phyloP scores from a whole-genome alignment of 2,329 filamentous ascomycete genomes.

The Fusarium haematococcum region DNA sequence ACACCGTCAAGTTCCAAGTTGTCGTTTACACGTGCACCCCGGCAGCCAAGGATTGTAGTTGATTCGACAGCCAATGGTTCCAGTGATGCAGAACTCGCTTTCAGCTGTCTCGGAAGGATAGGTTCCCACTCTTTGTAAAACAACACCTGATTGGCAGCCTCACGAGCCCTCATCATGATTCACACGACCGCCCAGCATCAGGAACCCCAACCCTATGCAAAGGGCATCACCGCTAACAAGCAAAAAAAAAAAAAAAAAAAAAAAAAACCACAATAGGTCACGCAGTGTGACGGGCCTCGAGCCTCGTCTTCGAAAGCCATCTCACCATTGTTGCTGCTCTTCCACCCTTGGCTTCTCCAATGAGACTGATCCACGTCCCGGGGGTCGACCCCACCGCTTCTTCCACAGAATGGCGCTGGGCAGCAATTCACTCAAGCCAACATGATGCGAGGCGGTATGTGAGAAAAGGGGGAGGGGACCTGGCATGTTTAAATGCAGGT shows the following conservation, averaged over 20 bases:
- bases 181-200: not conserved
- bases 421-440: slow-evolving; percentile 40
- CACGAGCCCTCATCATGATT: not conserved
- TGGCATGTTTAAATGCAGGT: slow-evolving; percentile 9
- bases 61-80: not conserved
- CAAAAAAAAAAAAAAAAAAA: not conserved
- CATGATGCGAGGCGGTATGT: slow-evolving; percentile 30
- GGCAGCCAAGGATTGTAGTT: not conserved
- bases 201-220: slow-evolving; percentile 22
- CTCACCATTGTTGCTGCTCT: slow-evolving; percentile 29
- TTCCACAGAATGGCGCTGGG: slow-evolving; percentile 34
- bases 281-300: slow-evolving; percentile 18
- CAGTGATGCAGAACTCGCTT: not conserved
- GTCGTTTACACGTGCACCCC: not conserved
- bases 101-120: not conserved
- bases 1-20: not conserved
- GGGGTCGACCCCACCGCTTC: slow-evolving; percentile 25
- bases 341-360: slow-evolving; percentile 38
- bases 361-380: slow-evolving; percentile 46
- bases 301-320: slow-evolving; percentile 22
- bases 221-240: slow-evolving; percentile 17
- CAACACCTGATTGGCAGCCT: slow-evolving; percentile 13
- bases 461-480: not conserved
- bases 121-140: not conserved
- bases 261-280: not conserved